Evolutionary conservation across 2,329 filamentous ascomycete genomes (phyloP).

Genomic region (Alternaria sp.): DNA sequence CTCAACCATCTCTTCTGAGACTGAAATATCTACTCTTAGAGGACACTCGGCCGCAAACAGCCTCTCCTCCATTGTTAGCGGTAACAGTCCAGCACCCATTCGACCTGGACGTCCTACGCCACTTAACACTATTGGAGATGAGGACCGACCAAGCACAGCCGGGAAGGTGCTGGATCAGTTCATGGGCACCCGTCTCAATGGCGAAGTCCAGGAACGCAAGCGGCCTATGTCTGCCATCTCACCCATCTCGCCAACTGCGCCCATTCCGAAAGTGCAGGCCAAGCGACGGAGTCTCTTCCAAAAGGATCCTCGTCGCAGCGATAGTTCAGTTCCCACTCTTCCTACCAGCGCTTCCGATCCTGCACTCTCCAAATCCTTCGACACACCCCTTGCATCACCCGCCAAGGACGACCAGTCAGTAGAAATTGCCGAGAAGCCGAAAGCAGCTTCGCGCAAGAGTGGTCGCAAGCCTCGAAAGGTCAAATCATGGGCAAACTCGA

Average conservation of each 20-base stretch:
- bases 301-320: conserved; percentile 61
- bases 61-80: conserved; percentile 77
- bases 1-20: conserved; percentile 85
- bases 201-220: conserved; percentile 39
- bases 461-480: conserved; percentile 69
- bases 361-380: conserved; percentile 39
- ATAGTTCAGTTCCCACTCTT: conserved; percentile 44
- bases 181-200: conserved; percentile 34
- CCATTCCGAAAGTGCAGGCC: conserved; percentile 23
- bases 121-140: conserved; percentile 53
- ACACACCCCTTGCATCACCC: conserved; percentile 41
- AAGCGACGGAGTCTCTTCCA: conserved; percentile 52
- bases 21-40: conserved; percentile 72
- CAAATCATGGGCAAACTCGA: conserved; percentile 74
- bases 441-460: conserved; percentile 63
- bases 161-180: conserved; percentile 70
- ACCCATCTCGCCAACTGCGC: conserved; percentile 24
- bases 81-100: conserved; percentile 58
- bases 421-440: conserved; percentile 54
- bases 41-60: conserved; percentile 80
- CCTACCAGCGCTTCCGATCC: conserved; percentile 46
- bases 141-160: conserved; percentile 70
- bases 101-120: conserved; percentile 49
- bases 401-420: conserved; percentile 40
- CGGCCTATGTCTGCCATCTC: conserved; percentile 50